Evolutionary conservation across 257 asterid species (phyloP).

Genomic region (Rubia yunnanensis): DNA sequence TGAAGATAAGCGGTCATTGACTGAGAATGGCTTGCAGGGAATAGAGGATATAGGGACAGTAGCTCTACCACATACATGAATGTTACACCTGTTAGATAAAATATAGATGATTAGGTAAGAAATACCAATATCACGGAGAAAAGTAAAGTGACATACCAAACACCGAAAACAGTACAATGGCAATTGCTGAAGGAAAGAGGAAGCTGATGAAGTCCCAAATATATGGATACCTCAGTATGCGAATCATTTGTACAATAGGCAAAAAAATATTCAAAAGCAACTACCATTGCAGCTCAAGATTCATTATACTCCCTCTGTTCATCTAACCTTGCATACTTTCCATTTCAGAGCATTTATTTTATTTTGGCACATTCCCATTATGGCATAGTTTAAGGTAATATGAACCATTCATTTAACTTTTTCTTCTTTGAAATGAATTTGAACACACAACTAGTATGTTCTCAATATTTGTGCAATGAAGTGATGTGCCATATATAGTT

Average conservation of each 20-base stretch:
- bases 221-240: conserved; percentile 72
- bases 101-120: not conserved
- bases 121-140: not conserved
- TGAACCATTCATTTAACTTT: too few species aligned
- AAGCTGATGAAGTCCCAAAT: conserved; percentile 99
- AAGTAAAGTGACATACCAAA: conserved; percentile 50
- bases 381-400: too few species aligned
- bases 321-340: too few species aligned
- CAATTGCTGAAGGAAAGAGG: conserved; percentile 74
- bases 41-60: not conserved
- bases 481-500: too few species aligned
- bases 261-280: conserved; percentile 4
- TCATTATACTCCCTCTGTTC: too few species aligned
- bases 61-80: not conserved
- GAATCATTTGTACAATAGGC: conserved; percentile 16
- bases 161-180: conserved; percentile 59
- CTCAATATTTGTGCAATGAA: too few species aligned
- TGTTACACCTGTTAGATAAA: not conserved
- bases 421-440: too few species aligned
- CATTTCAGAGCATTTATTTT: too few species aligned
- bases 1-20: not conserved
- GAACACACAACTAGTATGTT: too few species aligned
- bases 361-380: too few species aligned
- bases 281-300: conserved; percentile 1
- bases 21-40: not conserved